These are phyloP conservation scores for Botrytis aclada DNA, from an alignment of 2,329 filamentous ascomycete genomes.

Conservation along the genomic window DNA sequence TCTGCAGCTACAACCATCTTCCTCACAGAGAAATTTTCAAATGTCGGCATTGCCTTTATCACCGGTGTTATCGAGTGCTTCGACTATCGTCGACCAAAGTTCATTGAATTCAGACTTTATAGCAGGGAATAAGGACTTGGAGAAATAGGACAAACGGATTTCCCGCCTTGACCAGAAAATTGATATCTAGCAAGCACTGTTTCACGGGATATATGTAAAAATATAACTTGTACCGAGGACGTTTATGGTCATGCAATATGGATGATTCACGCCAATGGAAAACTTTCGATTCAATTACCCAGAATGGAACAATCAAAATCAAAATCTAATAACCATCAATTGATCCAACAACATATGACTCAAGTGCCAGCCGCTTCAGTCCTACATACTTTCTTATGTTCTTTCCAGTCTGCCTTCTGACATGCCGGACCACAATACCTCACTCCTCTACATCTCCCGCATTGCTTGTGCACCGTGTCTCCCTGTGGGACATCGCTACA, in stretches of 20 bases:
- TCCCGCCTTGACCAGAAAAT: not conserved
- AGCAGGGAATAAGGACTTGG: not conserved
- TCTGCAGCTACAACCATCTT: accelerated
- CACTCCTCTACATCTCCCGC: not conserved
- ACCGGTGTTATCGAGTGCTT: not conserved
- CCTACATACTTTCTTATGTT: constrained; percentile 5
- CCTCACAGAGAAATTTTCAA: not conserved
- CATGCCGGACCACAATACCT: not conserved
- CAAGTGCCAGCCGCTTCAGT: not conserved
- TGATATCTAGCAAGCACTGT: not conserved
- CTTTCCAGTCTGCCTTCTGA: constrained; percentile 8
- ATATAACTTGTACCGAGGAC: not conserved
- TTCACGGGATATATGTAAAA: not conserved
- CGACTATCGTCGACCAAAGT: not conserved
- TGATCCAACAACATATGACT: too few species aligned
- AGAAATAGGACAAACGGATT: not conserved
- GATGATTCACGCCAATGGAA: not conserved
- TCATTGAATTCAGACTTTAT: not conserved
- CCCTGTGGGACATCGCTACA: not conserved
- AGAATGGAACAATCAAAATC: not conserved
- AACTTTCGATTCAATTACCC: not conserved
- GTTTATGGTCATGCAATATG: not conserved
- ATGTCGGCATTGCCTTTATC: not conserved
- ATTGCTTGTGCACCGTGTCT: not conserved
- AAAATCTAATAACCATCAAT: too few species aligned